phyloP scores from a whole-genome alignment of 2,329 filamentous ascomycete genomes.

The Atkinsonella texensis region DNA sequence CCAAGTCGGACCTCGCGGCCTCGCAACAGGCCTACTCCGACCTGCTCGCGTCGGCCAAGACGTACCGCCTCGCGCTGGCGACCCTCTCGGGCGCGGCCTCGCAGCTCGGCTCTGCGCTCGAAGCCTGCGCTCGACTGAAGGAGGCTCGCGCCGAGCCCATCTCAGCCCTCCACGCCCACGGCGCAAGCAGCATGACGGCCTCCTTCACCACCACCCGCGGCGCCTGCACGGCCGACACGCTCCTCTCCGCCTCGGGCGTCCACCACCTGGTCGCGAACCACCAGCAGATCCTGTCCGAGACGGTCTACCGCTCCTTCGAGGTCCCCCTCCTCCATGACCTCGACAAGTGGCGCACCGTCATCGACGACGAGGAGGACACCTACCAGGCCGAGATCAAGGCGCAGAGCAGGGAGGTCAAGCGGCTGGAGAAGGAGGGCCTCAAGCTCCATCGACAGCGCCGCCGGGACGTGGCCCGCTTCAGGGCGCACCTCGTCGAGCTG shows the following conservation, averaged over 20 bases:
- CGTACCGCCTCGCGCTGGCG: conserved; percentile 50
- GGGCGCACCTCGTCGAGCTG: conserved; percentile 50
- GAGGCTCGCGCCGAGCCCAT: conserved; percentile 51
- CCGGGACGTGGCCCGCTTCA: conserved; percentile 48
- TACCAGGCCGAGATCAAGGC: conserved; percentile 44
- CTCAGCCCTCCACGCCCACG: conserved; percentile 19
- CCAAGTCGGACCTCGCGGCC: conserved; percentile 49
- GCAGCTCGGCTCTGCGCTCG: conserved; percentile 51
- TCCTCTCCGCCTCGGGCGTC: conserved; percentile 50
- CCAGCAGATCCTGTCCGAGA: conserved; percentile 57
- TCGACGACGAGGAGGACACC: conserved; percentile 51
- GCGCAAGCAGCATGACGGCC: conserved; percentile 28
- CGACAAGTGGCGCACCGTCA: conserved; percentile 50
- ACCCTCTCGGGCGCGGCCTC: conserved; percentile 49
- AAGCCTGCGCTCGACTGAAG: conserved; percentile 56
- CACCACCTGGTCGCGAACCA: conserved; percentile 59
- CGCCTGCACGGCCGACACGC: conserved; percentile 49
- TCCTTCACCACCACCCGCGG: conserved; percentile 34
- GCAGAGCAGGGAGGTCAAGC: conserved; percentile 48
- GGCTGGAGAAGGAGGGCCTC: conserved; percentile 52
- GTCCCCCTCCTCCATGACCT: conserved; percentile 58
- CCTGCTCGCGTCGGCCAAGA: conserved; percentile 48
- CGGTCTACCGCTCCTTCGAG: conserved; percentile 56
- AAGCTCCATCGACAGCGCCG: conserved; percentile 48
- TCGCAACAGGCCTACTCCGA: conserved; percentile 52